phyloP scores from a whole-genome alignment of 2,329 filamentous ascomycete species.

The Fusarium metavorans region DNA sequence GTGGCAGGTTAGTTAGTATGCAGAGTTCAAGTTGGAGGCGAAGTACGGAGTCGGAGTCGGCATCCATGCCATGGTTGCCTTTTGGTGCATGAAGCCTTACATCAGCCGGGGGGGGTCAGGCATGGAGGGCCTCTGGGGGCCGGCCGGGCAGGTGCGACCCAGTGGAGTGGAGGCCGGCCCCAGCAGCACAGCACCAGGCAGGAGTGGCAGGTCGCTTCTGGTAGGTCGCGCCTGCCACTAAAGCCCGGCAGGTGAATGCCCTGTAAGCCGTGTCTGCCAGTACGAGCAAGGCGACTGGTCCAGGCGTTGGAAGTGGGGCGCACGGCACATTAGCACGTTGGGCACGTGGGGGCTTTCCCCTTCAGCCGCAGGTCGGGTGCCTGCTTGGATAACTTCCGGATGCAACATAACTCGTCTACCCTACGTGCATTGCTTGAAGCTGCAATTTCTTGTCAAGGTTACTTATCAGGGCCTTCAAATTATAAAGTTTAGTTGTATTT shows the following conservation, averaged over 20 bases:
- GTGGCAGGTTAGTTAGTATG: slow-evolving; percentile 33
- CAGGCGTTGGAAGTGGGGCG: slow-evolving; percentile 18
- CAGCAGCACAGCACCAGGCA: background rate
- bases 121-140: background rate
- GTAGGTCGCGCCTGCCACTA: slow-evolving; percentile 17
- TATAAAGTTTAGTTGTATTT: background rate
- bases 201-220: slow-evolving; percentile 19
- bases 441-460: background rate
- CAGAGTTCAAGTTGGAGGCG: slow-evolving; percentile 40
- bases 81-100: slow-evolving; percentile 35
- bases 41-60: slow-evolving; percentile 4
- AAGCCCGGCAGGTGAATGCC: slow-evolving; percentile 12
- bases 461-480: background rate
- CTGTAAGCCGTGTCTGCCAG: slow-evolving; percentile 18
- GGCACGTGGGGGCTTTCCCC: slow-evolving; percentile 38
- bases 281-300: slow-evolving; percentile 22
- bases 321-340: slow-evolving; percentile 17
- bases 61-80: slow-evolving; percentile 26
- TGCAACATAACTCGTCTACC: slow-evolving; percentile 14
- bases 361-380: slow-evolving; percentile 33
- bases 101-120: slow-evolving; percentile 27
- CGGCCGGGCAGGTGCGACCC: background rate
- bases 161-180: background rate
- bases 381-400: slow-evolving; percentile 8
- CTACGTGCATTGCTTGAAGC: slow-evolving; percentile 5